Base-by-base conservation (phyloP, 352 stramenopile genomes). In the Globisporangium orthogonon region DNA sequence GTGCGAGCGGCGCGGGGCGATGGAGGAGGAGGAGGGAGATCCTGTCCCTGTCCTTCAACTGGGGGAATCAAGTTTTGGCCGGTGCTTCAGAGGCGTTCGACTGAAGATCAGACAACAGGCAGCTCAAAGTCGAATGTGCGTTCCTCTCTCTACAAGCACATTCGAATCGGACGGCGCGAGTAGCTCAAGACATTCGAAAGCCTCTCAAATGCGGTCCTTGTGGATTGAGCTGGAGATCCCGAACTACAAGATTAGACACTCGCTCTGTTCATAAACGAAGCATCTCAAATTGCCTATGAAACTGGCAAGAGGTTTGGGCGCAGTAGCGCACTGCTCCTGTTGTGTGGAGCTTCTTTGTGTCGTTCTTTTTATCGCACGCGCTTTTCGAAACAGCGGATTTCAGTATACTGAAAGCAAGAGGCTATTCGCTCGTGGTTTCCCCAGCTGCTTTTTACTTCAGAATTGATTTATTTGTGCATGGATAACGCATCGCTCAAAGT, bases 31-130 rank as follows among this genome's bases (percentile, higher is more conserved):
- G 35, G 35, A 4, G 17, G 18, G n/a, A 4, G 43, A n/a, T 48
- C n/a, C 43, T 11, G 4, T 7, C 33, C 6, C 4, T 14, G n/a
- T 10, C 18, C 43, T 48, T 48, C 43, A 48, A 48, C 43, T 29
- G 43, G 18, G 43, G 41, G 43, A 48, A 48, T 48, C 43, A 48
- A 48, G 43, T 40, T 40, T 40, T 50, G 44, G 15, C 44, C 29
- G 23, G 18, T 18, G 10, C n/a, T 40, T 33, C 29, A 14, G 40
- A 50, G 13, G 37, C 4, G 15, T 43, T 43, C 11, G 37, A 43
- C 7, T 43, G 7, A 17, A 11, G 11, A 37, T 37, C 4, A 5
- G 9, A 5, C 4, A 37, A 37, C 4, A 37, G 33, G 9, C 33
- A 9, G 33, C 4, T 2, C 4, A 5, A 37, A 37, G 33, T 37